A percentile compares a stretch with the other conserved stretches of the same genome.
Evolutionary conservation across 2,329 filamentous ascomycete genomes (phyloP).

Genomic region (Pseudogymnoascus sp.): DNA sequence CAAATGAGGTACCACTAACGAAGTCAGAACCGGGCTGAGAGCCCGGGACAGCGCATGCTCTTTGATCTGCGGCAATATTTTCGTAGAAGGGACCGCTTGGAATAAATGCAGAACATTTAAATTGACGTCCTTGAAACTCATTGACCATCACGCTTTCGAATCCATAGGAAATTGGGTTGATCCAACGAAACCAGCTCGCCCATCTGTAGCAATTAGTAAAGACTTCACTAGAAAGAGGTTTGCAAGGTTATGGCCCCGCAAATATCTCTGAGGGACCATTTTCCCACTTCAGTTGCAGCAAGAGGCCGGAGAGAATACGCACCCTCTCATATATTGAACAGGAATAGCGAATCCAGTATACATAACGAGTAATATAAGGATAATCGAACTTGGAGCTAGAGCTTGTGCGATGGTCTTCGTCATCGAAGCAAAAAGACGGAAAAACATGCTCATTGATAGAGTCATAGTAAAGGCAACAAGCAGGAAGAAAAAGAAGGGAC

Average conservation of each 20-base stretch:
- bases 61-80: slow-evolving; percentile 36
- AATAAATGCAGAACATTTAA: slow-evolving; percentile 44
- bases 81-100: slow-evolving; percentile 33
- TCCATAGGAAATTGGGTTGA: slow-evolving; percentile 60
- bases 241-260: slow-evolving; percentile 50
- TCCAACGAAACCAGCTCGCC: slow-evolving; percentile 57
- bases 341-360: slow-evolving; percentile 47
- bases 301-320: background rate
- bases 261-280: slow-evolving; percentile 46
- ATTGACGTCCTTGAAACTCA: slow-evolving; percentile 54
- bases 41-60: slow-evolving; percentile 49
- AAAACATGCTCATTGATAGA: slow-evolving; percentile 69
- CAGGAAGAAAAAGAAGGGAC: slow-evolving; percentile 71
- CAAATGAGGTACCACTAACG: slow-evolving; percentile 50
- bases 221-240: slow-evolving; percentile 42
- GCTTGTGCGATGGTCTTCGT: slow-evolving; percentile 65
- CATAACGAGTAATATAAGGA: slow-evolving; percentile 49
- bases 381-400: slow-evolving; percentile 51
- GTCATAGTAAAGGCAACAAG: slow-evolving; percentile 23
- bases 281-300: background rate
- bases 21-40: slow-evolving; percentile 39
- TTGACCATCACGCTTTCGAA: slow-evolving; percentile 64
- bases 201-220: slow-evolving; percentile 55
- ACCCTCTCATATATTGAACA: slow-evolving; percentile 7
- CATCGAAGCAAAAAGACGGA: slow-evolving; percentile 68